phyloP scores from a whole-genome alignment of 1,284 basidiomycete genomes.

The Wolfiporia cocos region DNA sequence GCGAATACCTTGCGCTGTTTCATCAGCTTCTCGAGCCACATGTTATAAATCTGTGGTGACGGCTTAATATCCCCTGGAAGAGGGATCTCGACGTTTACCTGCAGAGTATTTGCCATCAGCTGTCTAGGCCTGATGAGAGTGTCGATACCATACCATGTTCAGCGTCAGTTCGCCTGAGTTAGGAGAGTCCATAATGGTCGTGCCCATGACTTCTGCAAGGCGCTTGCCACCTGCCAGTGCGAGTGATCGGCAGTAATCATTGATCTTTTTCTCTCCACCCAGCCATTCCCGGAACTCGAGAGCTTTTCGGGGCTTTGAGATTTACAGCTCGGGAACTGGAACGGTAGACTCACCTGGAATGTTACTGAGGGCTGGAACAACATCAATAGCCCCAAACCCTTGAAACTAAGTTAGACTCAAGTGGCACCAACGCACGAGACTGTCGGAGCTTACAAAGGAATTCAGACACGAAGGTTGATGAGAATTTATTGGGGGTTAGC shows the following conservation, averaged over 20 bases:
- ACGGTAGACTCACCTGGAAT: constrained; percentile 34
- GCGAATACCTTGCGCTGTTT: constrained; percentile 34
- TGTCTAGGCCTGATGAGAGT: too few species aligned
- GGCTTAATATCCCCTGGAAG: constrained; percentile 32
- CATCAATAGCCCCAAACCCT: constrained; percentile 71
- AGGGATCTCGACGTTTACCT: constrained; percentile 55
- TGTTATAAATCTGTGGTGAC: constrained; percentile 19
- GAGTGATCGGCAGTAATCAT: constrained; percentile 65
- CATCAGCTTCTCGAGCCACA: constrained; percentile 32
- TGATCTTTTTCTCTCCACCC: constrained; percentile 76
- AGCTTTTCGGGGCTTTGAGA: constrained; percentile 32
- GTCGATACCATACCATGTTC: too few species aligned
- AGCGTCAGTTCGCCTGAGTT: constrained; percentile 58
- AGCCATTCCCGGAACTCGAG: constrained; percentile 71
- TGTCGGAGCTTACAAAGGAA: constrained; percentile 41
- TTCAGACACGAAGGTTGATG: constrained; percentile 40
- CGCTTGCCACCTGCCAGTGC: constrained; percentile 65
- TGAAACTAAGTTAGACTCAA: too few species aligned
- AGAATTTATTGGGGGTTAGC: constrained; percentile 14
- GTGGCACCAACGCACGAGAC: too few species aligned
- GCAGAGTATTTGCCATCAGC: too few species aligned
- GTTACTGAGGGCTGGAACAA: constrained; percentile 45
- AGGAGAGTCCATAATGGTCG: constrained; percentile 43
- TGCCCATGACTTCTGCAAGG: constrained; percentile 58
- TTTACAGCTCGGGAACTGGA: not conserved